Base-by-base conservation (phyloP, 345 rosid species). In the Chamaenerion angustifolium region DNA sequence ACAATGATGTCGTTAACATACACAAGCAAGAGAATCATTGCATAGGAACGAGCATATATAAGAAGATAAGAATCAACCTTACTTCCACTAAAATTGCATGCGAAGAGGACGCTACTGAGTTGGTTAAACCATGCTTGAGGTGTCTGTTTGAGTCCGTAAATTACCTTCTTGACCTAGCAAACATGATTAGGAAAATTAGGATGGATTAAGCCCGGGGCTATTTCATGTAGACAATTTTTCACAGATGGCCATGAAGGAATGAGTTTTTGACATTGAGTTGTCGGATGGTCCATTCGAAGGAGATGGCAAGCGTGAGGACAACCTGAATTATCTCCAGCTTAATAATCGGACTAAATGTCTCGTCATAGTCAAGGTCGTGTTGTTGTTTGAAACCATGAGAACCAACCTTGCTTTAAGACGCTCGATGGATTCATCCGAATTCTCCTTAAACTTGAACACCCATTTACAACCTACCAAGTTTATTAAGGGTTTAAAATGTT, bases 181-280 rank as follows among this genome's bases (percentile, higher is more conserved):
- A 42, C 46, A 19, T 7, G 12, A 18, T 17, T 3, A 12, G 46
- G 44, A 2, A 3, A 21, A 14, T 13, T 0, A 7, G 40, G 53
- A 23, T 49, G 1, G 11, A 7, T 12, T 4, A 40, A 51, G 10
- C 55, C 35, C 1, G 15, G 31, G 8, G 12, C 10, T 19, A n/a
- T n/a, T n/a, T n/a, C n/a, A n/a, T n/a, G n/a, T n/a, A n/a, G n/a
- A n/a, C n/a, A n/a, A n/a, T 54, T 41, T 41, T 17, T 0, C 12
- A 3, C 0, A 54, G 45, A 23, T 13, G 4, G 11, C 42, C 49
- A 14, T 43, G 15, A 8, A 54, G 16, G n/a, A 21, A 43, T 13
- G 21, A 16, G 10, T 31, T 27, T 43, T 56, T 16, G 27, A 27
- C 48, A 19, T 54, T 48, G 6, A 54, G 37, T 42, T 54, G 48